Evolutionary conservation across 2,329 filamentous ascomycete species (phyloP), one percentile per base, ranked within the genome.

Genomic region (Aspergillus sp.): DNA sequence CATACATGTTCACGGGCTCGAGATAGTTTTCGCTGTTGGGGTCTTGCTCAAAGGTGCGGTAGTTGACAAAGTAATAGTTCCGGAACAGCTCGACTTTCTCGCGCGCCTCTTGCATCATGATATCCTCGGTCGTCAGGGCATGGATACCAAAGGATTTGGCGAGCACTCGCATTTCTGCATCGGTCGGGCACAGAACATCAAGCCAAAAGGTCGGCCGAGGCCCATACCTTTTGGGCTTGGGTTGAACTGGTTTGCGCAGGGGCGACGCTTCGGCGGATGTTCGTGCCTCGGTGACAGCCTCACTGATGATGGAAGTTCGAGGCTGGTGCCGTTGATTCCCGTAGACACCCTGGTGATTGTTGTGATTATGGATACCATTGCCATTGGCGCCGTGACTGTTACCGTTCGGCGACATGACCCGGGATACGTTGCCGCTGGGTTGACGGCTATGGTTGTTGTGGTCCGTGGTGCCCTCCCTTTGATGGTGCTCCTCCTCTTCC

Each of bases 21-120:
- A 99, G 84, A 73, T 96, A 96, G 71, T 96, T 88, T 59, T 95
- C 91, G 73, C 88, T 96, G 68, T 89, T 89, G 62, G 88, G 87
- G 72, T 99, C 95, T 75, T 98, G 95, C 73, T 99, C 95, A 72
- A 99, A 99, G 0, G 92, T 96, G 15, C 95, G 90, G 76, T 99
- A 99, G 75, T 96, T 98, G 78, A 99, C 91, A 71, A 99, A 97
- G 77, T 99, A 99, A 79, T 99, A 99, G 74, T 96, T 90, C 36
- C 91, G 89, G 82, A 99, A 99, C 1, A 99, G 83, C 75, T 99
- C 95, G 0, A 99, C 95, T 78, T 99, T 99, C 73, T 99, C 95
- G 21, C 95, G 93, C 42, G 93, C 91, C 79, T 99, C 95, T 75
- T 98, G 92, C 81, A 97, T 89, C 84, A 98, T 89, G 69, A 99